Conservation (phyloP, 1,139 yeast species). For the Candida glucosophila region DNA sequence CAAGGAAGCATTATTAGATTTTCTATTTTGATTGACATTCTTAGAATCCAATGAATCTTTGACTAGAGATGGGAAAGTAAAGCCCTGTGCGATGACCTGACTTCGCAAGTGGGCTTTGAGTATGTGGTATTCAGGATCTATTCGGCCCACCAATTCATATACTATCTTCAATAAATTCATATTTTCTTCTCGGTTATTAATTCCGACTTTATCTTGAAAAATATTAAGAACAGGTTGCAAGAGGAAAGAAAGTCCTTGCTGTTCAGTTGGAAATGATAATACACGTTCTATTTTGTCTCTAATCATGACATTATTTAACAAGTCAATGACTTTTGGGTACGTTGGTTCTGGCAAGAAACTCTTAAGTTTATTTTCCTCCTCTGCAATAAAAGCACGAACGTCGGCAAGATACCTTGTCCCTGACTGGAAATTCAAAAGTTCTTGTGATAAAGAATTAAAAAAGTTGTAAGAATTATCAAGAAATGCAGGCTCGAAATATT, state of each 20-base stretch:
- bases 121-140: constrained; percentile 44
- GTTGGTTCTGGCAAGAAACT: constrained; percentile 50
- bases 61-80: constrained; percentile 19
- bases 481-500: constrained; percentile 60
- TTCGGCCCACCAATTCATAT: constrained; percentile 44
- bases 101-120: constrained; percentile 42
- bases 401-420: constrained; percentile 52
- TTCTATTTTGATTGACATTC: constrained; percentile 7
- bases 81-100: constrained; percentile 36
- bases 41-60: constrained; percentile 11
- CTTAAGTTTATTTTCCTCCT: constrained; percentile 49
- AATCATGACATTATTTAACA: constrained; percentile 58
- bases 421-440: constrained; percentile 24
- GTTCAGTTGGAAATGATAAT: constrained; percentile 35
- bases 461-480: constrained; percentile 47
- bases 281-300: constrained; percentile 45
- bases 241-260: constrained; percentile 54
- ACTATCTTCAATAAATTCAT: constrained; percentile 27
- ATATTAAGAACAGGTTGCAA: constrained; percentile 24
- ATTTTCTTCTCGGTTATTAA: constrained; percentile 9
- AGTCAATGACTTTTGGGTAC: constrained; percentile 40
- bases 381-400: constrained; percentile 43
- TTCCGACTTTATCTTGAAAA: constrained; percentile 6
- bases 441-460: constrained; percentile 41
- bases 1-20: constrained; percentile 24